Conservation (phyloP, 495 filamentous ascomycete species). For the Amphirosellinia nigrospora region DNA sequence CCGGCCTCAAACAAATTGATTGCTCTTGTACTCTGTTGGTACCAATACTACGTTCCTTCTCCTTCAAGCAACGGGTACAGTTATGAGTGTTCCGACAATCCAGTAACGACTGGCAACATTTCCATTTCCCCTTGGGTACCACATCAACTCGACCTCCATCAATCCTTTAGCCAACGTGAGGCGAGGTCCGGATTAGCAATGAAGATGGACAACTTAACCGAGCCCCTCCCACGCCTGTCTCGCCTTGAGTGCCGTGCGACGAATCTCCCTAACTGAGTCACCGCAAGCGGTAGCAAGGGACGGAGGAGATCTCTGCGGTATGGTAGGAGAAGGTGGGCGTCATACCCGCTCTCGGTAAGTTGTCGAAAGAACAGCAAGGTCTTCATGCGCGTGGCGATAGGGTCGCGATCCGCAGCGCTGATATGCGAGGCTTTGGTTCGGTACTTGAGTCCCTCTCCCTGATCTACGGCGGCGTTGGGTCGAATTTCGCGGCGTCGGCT, state of each 20-base stretch:
- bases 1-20: background rate
- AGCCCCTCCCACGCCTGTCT: constrained; percentile 50
- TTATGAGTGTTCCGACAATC: background rate
- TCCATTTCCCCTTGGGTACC: background rate
- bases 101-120: background rate
- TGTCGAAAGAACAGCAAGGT: constrained; percentile 47
- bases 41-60: background rate
- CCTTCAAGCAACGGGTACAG: background rate
- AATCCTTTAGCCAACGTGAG: background rate
- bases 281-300: constrained; percentile 49
- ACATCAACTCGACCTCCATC: background rate
- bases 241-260: constrained; percentile 47
- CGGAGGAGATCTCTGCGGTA: constrained; percentile 43
- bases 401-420: constrained; percentile 14
- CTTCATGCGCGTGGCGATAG: constrained; percentile 40
- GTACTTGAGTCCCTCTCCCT: background rate
- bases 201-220: constrained; percentile 10
- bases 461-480: background rate
- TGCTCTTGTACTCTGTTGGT: background rate
- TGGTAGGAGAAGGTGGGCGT: constrained; percentile 45
- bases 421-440: background rate
- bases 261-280: constrained; percentile 50
- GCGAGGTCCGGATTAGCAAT: background rate
- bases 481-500: constrained; percentile 15
- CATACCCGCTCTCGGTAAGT: constrained; percentile 45